Evolutionary conservation across 2,329 filamentous ascomycete species (phyloP).

Genomic region (Thermothelomyces thermophilus): DNA sequence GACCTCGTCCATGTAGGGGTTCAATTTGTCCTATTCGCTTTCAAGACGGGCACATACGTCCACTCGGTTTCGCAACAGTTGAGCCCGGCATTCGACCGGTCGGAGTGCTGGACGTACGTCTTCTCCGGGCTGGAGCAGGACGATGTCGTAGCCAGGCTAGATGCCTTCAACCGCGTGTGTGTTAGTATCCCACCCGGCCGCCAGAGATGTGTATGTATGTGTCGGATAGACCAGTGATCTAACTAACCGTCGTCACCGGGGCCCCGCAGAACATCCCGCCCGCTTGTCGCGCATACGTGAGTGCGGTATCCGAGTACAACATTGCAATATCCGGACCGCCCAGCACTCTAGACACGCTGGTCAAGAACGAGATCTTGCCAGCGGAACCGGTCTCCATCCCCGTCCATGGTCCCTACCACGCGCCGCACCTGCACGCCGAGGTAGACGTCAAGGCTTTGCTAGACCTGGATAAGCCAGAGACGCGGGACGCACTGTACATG

Average conservation of each 20-base stretch:
- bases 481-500: slow-evolving; percentile 35
- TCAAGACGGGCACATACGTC: slow-evolving; percentile 56
- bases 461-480: slow-evolving; percentile 35
- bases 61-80: slow-evolving; percentile 43
- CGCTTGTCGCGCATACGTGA: slow-evolving; percentile 47
- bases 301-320: slow-evolving; percentile 42
- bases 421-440: slow-evolving; percentile 43
- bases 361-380: slow-evolving; percentile 34
- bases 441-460: slow-evolving; percentile 41
- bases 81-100: slow-evolving; percentile 34
- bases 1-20: slow-evolving; percentile 56
- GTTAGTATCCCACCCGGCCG: too few species aligned
- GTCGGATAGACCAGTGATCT: too few species aligned
- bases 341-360: slow-evolving; percentile 39
- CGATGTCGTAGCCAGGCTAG: slow-evolving; percentile 44
- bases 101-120: slow-evolving; percentile 61
- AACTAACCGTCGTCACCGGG: not conserved
- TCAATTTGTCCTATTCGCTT: slow-evolving; percentile 59
- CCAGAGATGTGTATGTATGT: too few species aligned
- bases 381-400: slow-evolving; percentile 43
- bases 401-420: slow-evolving; percentile 52
- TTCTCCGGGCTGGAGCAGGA: slow-evolving; percentile 50
- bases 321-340: slow-evolving; percentile 52
- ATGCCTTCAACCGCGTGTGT: slow-evolving; percentile 51
- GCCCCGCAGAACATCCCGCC: slow-evolving; percentile 34